Base-by-base conservation (phyloP, 441 rosid species). In the Kokia cookei region DNA sequence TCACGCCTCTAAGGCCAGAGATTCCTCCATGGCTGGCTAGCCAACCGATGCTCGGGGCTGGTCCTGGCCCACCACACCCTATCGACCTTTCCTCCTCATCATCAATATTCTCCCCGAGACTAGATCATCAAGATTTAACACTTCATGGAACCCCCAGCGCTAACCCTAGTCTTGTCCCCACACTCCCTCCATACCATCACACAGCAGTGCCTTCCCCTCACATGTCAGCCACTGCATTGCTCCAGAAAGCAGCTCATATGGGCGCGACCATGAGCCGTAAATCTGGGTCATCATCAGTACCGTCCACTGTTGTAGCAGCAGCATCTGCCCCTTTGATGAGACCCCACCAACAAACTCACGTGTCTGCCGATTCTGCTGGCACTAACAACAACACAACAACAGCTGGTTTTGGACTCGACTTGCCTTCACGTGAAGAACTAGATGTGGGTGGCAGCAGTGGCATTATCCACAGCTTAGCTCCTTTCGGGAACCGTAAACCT, bases 211-310 rank as follows among this genome's bases (percentile, higher is more conserved):
- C 70, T 42, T 77, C 72, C 82, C 89, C 92, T 75, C 90, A 86
- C 79, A 88, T 91, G 93, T 91, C 97, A 79, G 97, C 98, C 15
- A 94, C 98, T 74, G 96, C 97, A 65, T 86, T 92, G 78, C 97
- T 94, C 72, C 98, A 94, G 76, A 94, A 89, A 77, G 98, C 96
- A 50, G 90, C 97, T 3, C 94, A 92, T 81, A 92, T 92, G 96
- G 96, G 98, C 53, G 88, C 98, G 69, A 81, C 92, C 67, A 84
- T 82, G 82, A 83, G 86, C 82, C 71, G 60, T 47, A 79, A 53
- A 61, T 71, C 51, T 27, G 59, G 58, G 24, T 67, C 58, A 15
- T 27, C 58, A 48, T 47, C 58, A 7, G 71, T 35, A 15, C 71
- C 59, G 32, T 37, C 13, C 47, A 45, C 37, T 65, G 17, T 14